These are phyloP conservation scores for Anisodus tanguticus DNA, from an alignment of 257 asterid genomes.

Conservation along the genomic window DNA sequence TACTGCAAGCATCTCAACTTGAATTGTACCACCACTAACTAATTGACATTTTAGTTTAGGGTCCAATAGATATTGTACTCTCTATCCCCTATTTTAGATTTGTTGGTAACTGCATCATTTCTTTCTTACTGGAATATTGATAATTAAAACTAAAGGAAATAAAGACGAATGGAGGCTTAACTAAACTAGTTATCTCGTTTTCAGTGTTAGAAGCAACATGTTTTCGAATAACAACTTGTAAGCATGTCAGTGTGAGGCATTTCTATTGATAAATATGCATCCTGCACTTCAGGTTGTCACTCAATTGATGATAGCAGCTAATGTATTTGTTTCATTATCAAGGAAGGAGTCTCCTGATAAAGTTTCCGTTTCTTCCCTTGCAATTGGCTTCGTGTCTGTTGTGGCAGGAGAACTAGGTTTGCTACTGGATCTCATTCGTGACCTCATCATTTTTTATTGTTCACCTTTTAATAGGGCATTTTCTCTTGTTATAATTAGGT, in stretches of 20 bases:
- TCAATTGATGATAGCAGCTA: too few species aligned
- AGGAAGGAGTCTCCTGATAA: too few species aligned
- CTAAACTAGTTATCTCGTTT: neutral
- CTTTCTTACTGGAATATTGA: neutral
- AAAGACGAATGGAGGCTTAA: neutral
- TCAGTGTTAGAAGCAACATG: neutral
- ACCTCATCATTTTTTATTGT: neutral
- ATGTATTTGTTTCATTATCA: too few species aligned
- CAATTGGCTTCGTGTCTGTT: too few species aligned
- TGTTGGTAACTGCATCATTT: neutral
- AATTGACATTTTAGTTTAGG: neutral
- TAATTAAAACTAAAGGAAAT: neutral
- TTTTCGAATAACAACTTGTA: neutral
- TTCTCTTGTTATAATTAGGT: constrained; percentile 51
- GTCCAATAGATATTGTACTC: neutral
- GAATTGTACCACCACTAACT: neutral
- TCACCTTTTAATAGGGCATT: neutral
- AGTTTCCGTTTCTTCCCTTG: too few species aligned
- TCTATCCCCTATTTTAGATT: neutral
- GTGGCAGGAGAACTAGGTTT: too few species aligned
- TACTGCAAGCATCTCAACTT: neutral
- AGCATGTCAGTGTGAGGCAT: neutral
- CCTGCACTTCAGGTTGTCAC: too few species aligned
- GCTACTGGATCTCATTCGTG: too few species aligned
- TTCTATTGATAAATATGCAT: too few species aligned